A percentile compares a stretch with the other conserved stretches of the same genome.
These are phyloP conservation scores for Populus hybrid DNA, from an alignment of 441 rosid genomes.

Conservation along the genomic window DNA sequence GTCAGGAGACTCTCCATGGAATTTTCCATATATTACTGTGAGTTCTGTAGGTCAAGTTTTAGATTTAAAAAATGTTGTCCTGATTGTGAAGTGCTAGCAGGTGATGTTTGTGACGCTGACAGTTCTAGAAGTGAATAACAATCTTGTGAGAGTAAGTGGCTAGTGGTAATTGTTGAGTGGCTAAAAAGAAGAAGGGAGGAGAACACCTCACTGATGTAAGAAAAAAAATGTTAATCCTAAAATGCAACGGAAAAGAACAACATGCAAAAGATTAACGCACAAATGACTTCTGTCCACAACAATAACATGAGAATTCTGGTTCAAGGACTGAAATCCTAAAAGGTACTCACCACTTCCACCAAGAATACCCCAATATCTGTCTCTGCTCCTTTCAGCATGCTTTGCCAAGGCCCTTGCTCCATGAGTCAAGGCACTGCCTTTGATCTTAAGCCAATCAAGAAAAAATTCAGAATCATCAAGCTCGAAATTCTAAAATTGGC, in stretches of 20 bases:
- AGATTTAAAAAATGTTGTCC: no score
- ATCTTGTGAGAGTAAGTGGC: no score
- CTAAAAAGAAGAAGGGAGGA: no score
- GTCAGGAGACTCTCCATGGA: not conserved
- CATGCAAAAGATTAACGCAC: not conserved
- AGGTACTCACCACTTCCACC: slow-evolving; percentile 56
- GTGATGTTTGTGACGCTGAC: not conserved
- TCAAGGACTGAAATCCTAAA: not conserved
- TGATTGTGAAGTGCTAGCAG: not conserved
- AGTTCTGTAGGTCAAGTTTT: not conserved
- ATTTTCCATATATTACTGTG: not conserved
- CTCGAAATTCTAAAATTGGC: not conserved
- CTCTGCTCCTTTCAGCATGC: slow-evolving; percentile 58
- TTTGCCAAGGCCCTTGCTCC: slow-evolving; percentile 84
- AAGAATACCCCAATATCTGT: slow-evolving; percentile 57
- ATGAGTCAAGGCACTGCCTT: slow-evolving; percentile 58
- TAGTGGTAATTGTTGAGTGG: no score
- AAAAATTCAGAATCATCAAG: not conserved
- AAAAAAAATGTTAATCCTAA: not conserved
- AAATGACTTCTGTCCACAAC: not conserved
- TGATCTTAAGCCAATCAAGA: slow-evolving; percentile 43
- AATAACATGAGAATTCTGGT: not conserved
- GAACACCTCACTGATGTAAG: not conserved
- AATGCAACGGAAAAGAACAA: not conserved
- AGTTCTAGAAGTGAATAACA: not conserved